Evolutionary conservation across 208 protist genomes (phyloP).

Genomic region (Trypanosoma theileri): DNA sequence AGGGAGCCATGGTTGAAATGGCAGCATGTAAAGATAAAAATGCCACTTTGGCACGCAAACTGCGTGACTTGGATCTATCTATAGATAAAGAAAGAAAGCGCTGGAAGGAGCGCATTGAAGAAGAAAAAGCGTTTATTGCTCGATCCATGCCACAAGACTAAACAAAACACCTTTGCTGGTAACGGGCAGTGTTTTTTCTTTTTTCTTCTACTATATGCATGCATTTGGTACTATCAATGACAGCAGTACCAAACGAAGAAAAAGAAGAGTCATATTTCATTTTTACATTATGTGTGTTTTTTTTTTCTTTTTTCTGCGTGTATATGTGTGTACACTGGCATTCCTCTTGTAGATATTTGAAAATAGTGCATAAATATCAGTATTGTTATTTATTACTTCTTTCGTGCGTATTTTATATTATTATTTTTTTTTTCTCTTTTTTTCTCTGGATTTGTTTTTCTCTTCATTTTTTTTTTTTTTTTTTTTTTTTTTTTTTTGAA

Average conservation of each 20-base stretch:
- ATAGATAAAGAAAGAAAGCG: conserved; percentile 64
- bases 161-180: background rate
- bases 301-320: too few species aligned
- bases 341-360: too few species aligned
- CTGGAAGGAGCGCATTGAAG: conserved; percentile 64
- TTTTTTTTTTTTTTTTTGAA: conserved; percentile 3
- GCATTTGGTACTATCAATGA: too few species aligned
- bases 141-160: conserved; percentile 12
- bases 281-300: too few species aligned
- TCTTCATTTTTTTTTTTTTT: background rate
- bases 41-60: conserved; percentile 47
- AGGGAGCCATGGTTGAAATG: conserved; percentile 64
- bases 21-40: conserved; percentile 70
- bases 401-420: too few species aligned
- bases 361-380: too few species aligned
- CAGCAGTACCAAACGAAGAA: too few species aligned
- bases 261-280: too few species aligned
- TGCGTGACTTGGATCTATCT: conserved; percentile 65
- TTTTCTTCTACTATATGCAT: background rate
- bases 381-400: too few species aligned
- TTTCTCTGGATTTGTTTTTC: background rate
- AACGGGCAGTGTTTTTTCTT: background rate
- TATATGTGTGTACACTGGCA: too few species aligned
- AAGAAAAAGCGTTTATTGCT: conserved; percentile 64
- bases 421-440: background rate